Evolutionary conservation across 1,139 yeast genomes (phyloP), one percentile per base, ranked within the genome.

Genomic region (Suhomyces guaymorum): DNA sequence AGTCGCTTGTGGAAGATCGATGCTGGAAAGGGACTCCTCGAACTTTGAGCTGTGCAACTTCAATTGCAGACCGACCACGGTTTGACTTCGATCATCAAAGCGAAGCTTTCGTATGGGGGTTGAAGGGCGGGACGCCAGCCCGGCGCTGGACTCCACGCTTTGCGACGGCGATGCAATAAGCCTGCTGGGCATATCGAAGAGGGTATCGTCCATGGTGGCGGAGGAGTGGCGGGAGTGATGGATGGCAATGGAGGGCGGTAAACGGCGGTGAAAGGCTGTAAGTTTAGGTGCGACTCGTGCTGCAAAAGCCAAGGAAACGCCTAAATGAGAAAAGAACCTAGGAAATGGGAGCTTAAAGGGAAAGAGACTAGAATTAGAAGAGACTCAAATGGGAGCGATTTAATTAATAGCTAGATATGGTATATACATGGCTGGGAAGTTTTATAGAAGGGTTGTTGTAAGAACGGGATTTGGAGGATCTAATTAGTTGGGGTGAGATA

Each of bases 11-110:
- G 21, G 36, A 19, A 29, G 41, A 11, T 29, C 24, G n/a, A 20
- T 9, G 19, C 5, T 2, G 19, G 29, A 25, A 14, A n/a, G 15
- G 11, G 8, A 9, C 12, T 20, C 20, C 4, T 26, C 35, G 19
- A n/a, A 26, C 20, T 14, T 33, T 20, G 23, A 25, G 7, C 22
- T 26, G 21, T 39, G 41, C 5, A 41, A 31, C 23, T 35, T 37
- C 19, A 61, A 42, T 7, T 58, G 48, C 16, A 51, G 32, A 30
- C 64, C 55, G 25, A 63, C 44, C 24, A 44, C 42, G 4, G 73
- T 64, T 25, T 56, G 64, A 7, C 71, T 57, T 18, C 74, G 49
- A 42, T 67, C 73, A 44, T 69, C 75, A 40, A 68, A 68, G 18
- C 58, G 52, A 8, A 40, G 51, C 37, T 55, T 57, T 24, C 44